These are phyloP conservation scores for Talaromyces sp. DNA, from an alignment of 2,329 filamentous ascomycete genomes.

Conservation along the genomic window DNA sequence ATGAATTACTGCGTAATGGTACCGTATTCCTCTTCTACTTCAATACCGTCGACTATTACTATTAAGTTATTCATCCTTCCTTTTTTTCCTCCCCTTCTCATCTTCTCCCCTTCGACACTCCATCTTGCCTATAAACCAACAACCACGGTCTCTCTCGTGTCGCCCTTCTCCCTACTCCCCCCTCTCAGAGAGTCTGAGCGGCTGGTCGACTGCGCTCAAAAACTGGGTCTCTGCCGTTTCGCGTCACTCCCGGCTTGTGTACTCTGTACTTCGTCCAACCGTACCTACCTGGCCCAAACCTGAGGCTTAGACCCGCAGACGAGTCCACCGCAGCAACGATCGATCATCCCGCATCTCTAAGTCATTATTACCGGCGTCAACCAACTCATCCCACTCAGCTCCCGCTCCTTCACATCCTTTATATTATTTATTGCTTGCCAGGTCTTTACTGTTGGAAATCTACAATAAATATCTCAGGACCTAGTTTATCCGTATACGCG, in stretches of 20 bases:
- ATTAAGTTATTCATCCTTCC: conserved; percentile 6
- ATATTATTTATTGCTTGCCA: background rate
- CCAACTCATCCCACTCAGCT: background rate
- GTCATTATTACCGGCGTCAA: conserved; percentile 25
- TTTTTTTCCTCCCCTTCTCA: conserved; percentile 14
- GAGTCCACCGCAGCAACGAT: conserved; percentile 10
- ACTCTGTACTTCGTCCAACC: background rate
- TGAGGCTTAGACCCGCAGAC: conserved; percentile 9
- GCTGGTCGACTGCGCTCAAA: background rate
- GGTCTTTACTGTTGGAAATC: background rate
- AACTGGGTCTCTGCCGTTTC: background rate
- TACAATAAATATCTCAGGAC: background rate
- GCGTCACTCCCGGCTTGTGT: background rate
- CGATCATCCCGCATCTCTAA: conserved; percentile 34
- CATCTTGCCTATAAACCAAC: background rate
- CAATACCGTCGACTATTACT: background rate
- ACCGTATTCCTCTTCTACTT: background rate
- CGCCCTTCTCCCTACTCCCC: background rate
- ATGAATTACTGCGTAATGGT: background rate
- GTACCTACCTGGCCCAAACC: conserved; percentile 15
- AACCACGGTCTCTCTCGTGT: background rate
- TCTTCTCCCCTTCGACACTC: conserved; percentile 16
- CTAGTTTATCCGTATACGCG: background rate
- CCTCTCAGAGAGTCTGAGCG: background rate
- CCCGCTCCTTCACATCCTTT: background rate